Evolutionary conservation across 108 stramenopile genomes (phyloP).

Genomic region (Nannochloropsis oceanica): DNA sequence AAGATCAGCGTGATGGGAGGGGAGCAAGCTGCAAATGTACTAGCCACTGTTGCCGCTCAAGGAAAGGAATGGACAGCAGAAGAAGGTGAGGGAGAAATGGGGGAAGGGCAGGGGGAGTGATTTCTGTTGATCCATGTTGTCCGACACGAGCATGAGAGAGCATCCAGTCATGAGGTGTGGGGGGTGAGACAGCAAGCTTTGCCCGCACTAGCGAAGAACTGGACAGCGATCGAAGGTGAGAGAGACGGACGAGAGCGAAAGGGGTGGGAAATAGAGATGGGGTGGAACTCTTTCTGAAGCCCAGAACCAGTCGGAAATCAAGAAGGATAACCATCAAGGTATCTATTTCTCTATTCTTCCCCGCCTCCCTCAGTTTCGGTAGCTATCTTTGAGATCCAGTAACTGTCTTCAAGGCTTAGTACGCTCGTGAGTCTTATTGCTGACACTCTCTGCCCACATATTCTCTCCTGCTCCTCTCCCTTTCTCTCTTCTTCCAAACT

Average conservation of each 20-base stretch:
- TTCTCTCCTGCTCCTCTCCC: no score
- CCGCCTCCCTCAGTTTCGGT: no score
- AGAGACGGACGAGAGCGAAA: not conserved
- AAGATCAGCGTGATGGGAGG: slow-evolving; percentile 92
- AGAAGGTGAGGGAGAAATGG: slow-evolving; percentile 46
- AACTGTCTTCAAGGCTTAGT: slow-evolving; percentile 42
- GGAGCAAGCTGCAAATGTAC: slow-evolving; percentile 85
- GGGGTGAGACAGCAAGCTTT: slow-evolving; percentile 73
- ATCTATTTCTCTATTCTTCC: not conserved
- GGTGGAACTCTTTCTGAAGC: no score
- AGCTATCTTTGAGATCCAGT: slow-evolving; percentile 20
- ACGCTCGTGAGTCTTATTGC: slow-evolving; percentile 41
- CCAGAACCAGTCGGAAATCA: no score
- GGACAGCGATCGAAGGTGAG: slow-evolving; percentile 46
- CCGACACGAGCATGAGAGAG: no score
- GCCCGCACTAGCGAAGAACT: slow-evolving; percentile 51
- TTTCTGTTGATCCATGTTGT: slow-evolving; percentile 43
- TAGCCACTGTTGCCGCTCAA: slow-evolving; percentile 66
- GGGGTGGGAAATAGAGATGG: no score
- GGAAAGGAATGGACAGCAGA: slow-evolving; percentile 49
- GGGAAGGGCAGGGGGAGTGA: slow-evolving; percentile 36
- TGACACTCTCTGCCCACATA: slow-evolving; percentile 52
- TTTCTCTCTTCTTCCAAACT: slow-evolving; percentile 12
- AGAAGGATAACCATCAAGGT: not conserved
- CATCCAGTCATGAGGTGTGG: no score